Base-by-base conservation (phyloP, 2,329 filamentous ascomycete genomes). In the Botrytis cinerea region DNA sequence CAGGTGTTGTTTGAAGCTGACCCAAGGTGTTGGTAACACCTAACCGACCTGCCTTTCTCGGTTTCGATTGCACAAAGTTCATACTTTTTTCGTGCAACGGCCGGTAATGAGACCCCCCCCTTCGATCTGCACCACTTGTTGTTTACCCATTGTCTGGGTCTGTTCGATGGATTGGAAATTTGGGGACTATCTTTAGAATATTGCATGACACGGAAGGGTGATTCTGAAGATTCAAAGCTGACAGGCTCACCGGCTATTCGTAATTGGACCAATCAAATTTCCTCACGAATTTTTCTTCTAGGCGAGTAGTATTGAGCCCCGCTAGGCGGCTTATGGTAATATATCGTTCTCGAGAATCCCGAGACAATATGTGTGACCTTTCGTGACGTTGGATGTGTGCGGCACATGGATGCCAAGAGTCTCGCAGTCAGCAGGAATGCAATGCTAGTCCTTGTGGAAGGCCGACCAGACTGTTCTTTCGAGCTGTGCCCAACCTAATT, bases 11-110 rank as follows among this genome's bases (percentile, higher is more conserved):
- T n/a, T n/a, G 22, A 45, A 25, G 69, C 59, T 48, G 69, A 71
- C 69, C 69, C 69, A 64, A 71, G 60, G 69, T 66, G 46, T 67
- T 66, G 70, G 70, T 72, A 72, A 62, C 57, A 71, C 69, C 25
- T 71, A 64, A 64, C 28, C 46, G 45, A 64, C 69, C 59, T 71
- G 57, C 69, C 59, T 54, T 14, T 63, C n/a, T 43, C 38, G 69
- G 43, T 22, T 46, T 38, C 12, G 9, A 32, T 51, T n/a, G 32
- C 22, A 46, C n/a, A 64, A 12, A 32, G 28, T 45, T 48, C 32
- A 2, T 54, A 7, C 16, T 40, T 54, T 54, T 40, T 40, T 43
- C 40, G 45, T 66, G 35, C 69, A 51, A 63, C 43, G 59, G 43
- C 69, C 69, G 69, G 69, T 71, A 64, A 71, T 71, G 63, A 64